phyloP scores from a whole-genome alignment of 176 grass and related monocot species.

The Ensete glaucum region DNA sequence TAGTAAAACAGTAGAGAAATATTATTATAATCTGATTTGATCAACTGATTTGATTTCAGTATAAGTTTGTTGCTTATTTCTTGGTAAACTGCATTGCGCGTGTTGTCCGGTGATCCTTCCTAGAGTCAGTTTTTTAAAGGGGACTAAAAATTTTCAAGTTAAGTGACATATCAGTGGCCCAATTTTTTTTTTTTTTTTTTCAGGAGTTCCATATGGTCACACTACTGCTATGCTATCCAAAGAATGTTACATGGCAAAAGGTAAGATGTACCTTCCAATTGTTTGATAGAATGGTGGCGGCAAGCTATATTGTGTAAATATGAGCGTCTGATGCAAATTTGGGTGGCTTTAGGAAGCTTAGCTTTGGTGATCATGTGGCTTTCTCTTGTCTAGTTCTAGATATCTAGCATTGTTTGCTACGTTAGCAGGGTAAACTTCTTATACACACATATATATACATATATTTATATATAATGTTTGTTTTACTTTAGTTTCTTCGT shows the following conservation, averaged over 20 bases:
- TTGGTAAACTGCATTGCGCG: background rate
- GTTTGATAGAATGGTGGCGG: conserved; percentile 24
- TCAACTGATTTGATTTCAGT: background rate
- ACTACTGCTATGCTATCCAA: conserved; percentile 61
- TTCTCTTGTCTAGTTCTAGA: background rate
- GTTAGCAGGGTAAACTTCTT: background rate
- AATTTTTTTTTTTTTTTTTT: conserved; percentile 68
- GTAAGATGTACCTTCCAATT: conserved; percentile 42
- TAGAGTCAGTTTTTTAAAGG: conserved; percentile 5
- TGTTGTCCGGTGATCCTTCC: background rate
- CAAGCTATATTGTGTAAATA: conserved; percentile 1
- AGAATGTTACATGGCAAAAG: conserved; percentile 93
- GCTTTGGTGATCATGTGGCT: background rate
- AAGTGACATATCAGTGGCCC: conserved; percentile 39
- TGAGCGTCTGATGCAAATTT: background rate
- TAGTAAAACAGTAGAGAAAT: background rate
- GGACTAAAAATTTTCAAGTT: conserved; percentile 28
- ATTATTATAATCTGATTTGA: background rate
- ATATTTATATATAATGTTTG: too few relatives aligned
- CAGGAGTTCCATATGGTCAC: conserved; percentile 88
- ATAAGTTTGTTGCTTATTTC: background rate
- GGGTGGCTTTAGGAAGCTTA: conserved; percentile 1
- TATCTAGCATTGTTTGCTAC: background rate
- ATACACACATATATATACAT: too few relatives aligned
- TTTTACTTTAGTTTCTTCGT: too few relatives aligned